Evolutionary conservation across 768 basidiomycete genomes (phyloP).

Genomic region (Leucogyrophana mollusca): DNA sequence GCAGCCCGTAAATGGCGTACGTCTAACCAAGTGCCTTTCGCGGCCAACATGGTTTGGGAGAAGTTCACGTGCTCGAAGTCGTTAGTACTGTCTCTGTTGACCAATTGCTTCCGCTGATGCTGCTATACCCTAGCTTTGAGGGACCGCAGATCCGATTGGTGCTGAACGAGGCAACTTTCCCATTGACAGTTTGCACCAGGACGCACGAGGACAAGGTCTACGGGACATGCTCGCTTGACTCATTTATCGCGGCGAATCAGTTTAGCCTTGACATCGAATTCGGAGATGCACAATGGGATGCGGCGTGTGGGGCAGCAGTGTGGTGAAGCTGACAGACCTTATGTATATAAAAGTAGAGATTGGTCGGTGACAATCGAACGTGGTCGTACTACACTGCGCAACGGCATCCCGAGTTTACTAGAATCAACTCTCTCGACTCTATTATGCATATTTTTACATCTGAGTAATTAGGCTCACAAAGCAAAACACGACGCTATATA

Average conservation of each 20-base stretch:
- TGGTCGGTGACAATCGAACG: too few species aligned
- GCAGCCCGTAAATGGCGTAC: conserved; percentile 28
- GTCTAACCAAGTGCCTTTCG: conserved; percentile 35
- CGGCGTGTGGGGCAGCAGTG: conserved; percentile 25
- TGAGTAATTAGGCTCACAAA: conserved; percentile 16
- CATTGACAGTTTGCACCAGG: conserved; percentile 26
- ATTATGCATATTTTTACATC: conserved; percentile 19
- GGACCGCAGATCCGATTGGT: conserved; percentile 33
- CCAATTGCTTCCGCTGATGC: neutral
- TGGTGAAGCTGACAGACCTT: too few species aligned
- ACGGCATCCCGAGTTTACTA: too few species aligned
- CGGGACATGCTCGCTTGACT: conserved; percentile 31
- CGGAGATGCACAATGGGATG: conserved; percentile 32
- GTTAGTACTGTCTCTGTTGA: conserved; percentile 6
- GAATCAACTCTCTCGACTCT: too few species aligned
- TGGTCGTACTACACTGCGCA: too few species aligned
- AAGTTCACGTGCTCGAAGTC: conserved; percentile 29
- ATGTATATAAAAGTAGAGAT: too few species aligned
- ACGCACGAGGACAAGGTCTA: conserved; percentile 18
- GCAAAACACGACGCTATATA: neutral
- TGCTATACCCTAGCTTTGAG: conserved; percentile 10
- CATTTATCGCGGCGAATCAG: conserved; percentile 24
- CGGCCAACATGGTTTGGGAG: conserved; percentile 37
- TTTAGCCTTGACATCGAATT: conserved; percentile 18
- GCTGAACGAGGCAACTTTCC: conserved; percentile 34